Conservation (phyloP, 345 rosid species). For the Sisymbrium altissimum region DNA sequence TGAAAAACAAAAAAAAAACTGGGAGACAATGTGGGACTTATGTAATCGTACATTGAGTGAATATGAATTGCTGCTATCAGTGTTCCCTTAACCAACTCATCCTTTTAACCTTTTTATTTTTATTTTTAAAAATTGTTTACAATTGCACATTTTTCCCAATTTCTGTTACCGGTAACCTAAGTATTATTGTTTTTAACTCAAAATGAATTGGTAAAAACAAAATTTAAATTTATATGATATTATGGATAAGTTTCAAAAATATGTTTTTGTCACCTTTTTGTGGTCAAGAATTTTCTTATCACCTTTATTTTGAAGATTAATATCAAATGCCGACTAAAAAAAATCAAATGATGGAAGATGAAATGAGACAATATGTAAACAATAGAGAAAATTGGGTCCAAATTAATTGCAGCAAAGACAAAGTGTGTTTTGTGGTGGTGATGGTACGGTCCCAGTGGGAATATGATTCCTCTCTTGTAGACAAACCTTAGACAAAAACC, state of each 20-base stretch:
- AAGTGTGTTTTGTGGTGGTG: conserved; percentile 19
- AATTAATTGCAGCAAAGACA: conserved; percentile 22
- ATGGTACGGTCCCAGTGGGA: conserved; percentile 12
- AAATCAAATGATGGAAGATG: neutral
- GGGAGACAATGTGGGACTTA: conserved; percentile 7
- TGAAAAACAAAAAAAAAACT: neutral
- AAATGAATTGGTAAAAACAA: neutral
- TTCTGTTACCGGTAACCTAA: neutral
- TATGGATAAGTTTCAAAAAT: neutral
- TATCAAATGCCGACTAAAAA: neutral
- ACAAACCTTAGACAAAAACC: conserved; percentile 29
- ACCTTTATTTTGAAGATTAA: neutral
- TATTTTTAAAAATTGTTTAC: neutral
- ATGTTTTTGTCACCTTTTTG: neutral
- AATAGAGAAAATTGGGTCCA: conserved; percentile 8
- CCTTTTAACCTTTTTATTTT: neutral
- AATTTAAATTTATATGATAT: no score
- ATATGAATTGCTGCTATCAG: neutral
- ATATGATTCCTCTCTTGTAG: conserved; percentile 26
- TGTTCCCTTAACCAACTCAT: neutral
- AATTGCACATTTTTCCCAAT: neutral
- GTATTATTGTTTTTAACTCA: neutral
- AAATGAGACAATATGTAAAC: neutral
- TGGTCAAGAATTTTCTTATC: neutral
- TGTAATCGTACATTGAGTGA: neutral